phyloP scores from a whole-genome alignment of 2,329 filamentous ascomycete genomes.

The Ceratocystis alfenasii region DNA sequence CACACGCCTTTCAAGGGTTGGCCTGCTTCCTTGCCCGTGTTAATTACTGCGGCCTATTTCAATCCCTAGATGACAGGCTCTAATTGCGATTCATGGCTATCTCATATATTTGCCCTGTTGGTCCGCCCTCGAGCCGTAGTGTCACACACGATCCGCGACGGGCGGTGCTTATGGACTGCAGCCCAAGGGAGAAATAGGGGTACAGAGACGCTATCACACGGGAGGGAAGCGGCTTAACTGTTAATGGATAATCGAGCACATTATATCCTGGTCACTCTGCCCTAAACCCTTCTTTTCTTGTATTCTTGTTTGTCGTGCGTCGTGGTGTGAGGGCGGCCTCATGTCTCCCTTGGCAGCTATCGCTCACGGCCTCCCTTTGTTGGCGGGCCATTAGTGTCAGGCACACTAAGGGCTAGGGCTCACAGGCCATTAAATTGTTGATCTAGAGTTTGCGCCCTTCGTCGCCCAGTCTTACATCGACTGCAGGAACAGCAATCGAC shows the following conservation, averaged over 20 bases:
- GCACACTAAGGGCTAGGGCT: neutral
- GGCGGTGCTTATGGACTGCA: neutral
- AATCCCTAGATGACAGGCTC: neutral
- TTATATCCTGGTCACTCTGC: too few species aligned
- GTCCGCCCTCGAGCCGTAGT: neutral
- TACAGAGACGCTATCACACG: neutral
- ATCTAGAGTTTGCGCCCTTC: neutral
- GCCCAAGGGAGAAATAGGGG: neutral
- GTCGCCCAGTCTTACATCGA: neutral
- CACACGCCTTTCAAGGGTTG: neutral
- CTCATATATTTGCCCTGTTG: neutral
- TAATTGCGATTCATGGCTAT: neutral
- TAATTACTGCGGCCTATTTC: neutral
- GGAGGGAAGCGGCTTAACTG: neutral
- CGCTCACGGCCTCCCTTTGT: neutral
- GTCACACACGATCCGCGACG: neutral
- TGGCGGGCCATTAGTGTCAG: neutral
- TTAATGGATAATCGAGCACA: too few species aligned
- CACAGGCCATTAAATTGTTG: neutral
- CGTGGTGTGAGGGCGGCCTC: neutral
- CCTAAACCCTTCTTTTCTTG: neutral
- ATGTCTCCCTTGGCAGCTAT: neutral
- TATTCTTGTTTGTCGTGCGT: neutral
- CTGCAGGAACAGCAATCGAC: neutral
- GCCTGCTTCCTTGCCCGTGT: neutral